Percentiles rank a stretch among this genome's conserved stretches.
Evolutionary conservation across 2,329 filamentous ascomycete species (phyloP).

Genomic region (Pseudonectria foliicola): DNA sequence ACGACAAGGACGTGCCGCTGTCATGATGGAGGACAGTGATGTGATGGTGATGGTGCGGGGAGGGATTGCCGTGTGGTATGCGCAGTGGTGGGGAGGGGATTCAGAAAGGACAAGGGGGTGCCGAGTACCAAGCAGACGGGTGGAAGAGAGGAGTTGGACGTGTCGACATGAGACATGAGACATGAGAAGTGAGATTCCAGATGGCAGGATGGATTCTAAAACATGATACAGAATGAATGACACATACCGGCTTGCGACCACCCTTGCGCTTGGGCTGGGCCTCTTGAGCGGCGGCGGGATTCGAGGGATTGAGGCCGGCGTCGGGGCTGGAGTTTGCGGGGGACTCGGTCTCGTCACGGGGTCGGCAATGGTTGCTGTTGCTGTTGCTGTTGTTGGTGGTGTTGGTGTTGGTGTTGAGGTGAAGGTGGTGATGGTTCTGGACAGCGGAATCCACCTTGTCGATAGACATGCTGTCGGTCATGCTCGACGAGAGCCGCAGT

Average conservation of each 20-base stretch:
- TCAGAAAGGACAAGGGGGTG: background rate
- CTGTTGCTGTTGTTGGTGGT: constrained; percentile 18
- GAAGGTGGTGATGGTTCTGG: constrained; percentile 17
- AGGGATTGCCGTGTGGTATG: no score
- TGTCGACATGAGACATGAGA: background rate
- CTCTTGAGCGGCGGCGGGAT: constrained; percentile 38
- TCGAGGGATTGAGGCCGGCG: constrained; percentile 22
- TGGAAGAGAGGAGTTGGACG: background rate
- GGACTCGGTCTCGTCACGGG: constrained; percentile 53
- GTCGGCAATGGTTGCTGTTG: constrained; percentile 28
- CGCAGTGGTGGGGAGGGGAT: background rate
- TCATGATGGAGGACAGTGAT: background rate
- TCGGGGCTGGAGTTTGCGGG: constrained; percentile 56
- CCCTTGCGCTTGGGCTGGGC: constrained; percentile 86
- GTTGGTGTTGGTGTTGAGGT: constrained; percentile 22
- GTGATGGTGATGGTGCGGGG: no score
- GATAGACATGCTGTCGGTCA: constrained; percentile 63
- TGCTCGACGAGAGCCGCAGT: constrained; percentile 38
- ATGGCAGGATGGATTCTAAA: no score
- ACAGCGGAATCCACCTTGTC: constrained; percentile 39
- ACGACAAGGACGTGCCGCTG: no score
- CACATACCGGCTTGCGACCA: constrained; percentile 89
- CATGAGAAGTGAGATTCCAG: constrained; percentile 8
- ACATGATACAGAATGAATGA: no score
- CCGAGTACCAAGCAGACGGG: no score